phyloP scores from a whole-genome alignment of 805 yeast species.

The Kluyveromyces wickerhamii region DNA sequence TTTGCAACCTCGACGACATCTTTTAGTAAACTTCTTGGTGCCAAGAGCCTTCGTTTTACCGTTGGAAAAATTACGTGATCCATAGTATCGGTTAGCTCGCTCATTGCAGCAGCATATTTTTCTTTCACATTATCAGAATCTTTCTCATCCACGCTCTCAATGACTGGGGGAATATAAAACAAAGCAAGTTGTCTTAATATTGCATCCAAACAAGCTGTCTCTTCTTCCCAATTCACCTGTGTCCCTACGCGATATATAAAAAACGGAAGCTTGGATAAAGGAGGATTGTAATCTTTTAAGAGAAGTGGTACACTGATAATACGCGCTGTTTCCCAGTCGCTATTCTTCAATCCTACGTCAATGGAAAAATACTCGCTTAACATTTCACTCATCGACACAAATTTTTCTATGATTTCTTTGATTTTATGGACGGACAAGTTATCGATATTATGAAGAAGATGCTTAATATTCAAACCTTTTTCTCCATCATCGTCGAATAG shows the following conservation, averaged over 20 bases:
- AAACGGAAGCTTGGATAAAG: constrained; percentile 52
- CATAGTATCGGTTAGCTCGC: constrained; percentile 32
- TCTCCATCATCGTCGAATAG: constrained; percentile 25
- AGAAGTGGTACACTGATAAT: constrained; percentile 60
- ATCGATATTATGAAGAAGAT: constrained; percentile 15
- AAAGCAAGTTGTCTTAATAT: constrained; percentile 62
- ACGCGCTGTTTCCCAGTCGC: constrained; percentile 25
- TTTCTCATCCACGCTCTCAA: constrained; percentile 18
- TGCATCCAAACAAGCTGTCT: constrained; percentile 58
- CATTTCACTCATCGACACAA: constrained; percentile 64
- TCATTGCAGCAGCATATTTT: constrained; percentile 20
- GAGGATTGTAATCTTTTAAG: constrained; percentile 54
- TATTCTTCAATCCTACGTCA: constrained; percentile 27
- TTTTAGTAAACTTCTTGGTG: constrained; percentile 42
- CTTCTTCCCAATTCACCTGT: constrained; percentile 57
- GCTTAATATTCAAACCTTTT: constrained; percentile 11
- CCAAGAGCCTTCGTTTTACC: constrained; percentile 54
- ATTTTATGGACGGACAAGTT: constrained; percentile 18
- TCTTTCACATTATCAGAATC: constrained; percentile 20
- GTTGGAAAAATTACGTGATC: constrained; percentile 61
- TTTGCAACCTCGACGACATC: constrained; percentile 81
- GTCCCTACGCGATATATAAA: constrained; percentile 57
- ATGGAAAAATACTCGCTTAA: constrained; percentile 69
- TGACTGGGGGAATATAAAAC: constrained; percentile 58
- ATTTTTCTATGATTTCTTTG: constrained; percentile 17